Evolutionary conservation across 148 eudicot genomes (phyloP).

Genomic region (Rhododendron ferrugineum): DNA sequence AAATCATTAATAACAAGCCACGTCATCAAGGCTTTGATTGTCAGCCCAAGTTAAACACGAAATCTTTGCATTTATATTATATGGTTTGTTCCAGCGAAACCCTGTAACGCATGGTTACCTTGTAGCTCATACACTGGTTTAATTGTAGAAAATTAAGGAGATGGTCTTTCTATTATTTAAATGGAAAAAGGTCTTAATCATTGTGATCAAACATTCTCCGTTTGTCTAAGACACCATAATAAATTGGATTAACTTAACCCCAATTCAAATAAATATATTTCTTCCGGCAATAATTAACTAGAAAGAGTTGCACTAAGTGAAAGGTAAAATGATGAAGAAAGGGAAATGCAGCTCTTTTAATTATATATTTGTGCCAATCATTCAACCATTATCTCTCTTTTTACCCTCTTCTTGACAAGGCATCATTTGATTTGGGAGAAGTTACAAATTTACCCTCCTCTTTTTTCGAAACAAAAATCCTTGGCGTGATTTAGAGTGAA

Average conservation of each 20-base stretch:
- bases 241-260: neutral
- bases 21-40: no score
- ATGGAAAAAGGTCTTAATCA: neutral
- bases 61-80: no score
- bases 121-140: neutral
- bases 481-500: neutral
- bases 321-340: conserved; percentile 8
- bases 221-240: neutral
- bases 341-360: neutral
- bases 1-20: no score
- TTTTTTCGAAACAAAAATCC: no score
- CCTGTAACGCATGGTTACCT: no score
- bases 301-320: neutral
- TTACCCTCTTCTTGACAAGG: neutral
- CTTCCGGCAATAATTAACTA: conserved; percentile 1
- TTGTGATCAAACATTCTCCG: conserved; percentile 11
- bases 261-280: neutral
- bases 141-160: neutral
- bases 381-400: neutral
- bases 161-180: neutral
- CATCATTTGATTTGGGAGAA: neutral
- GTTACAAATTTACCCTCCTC: neutral
- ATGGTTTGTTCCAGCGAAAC: no score
- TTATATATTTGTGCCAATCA: neutral
- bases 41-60: no score